Evolutionary conservation across 306 rosid genomes (phyloP).

Genomic region (Cucurbita argyrosperma): DNA sequence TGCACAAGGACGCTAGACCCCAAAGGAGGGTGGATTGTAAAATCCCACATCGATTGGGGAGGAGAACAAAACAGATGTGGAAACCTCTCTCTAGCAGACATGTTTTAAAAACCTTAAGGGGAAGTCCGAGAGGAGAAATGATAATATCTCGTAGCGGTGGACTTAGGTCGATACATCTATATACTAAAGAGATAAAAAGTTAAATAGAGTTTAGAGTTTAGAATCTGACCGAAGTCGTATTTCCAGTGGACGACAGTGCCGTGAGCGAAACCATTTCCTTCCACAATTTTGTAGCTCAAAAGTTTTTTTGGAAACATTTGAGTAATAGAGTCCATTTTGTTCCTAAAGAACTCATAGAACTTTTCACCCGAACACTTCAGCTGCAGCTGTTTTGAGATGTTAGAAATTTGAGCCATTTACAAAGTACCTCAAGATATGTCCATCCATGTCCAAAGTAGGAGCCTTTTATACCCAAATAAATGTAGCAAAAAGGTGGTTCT

Average conservation of each 20-base stretch:
- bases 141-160: no score
- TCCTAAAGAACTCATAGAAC: not conserved
- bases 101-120: no score
- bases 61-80: no score
- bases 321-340: not conserved
- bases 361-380: not conserved
- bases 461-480: not conserved
- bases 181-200: no score
- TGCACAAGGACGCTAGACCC: no score
- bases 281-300: not conserved
- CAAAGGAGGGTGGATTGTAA: no score
- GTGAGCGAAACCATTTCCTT: not conserved
- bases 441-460: not conserved
- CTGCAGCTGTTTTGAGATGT: not conserved
- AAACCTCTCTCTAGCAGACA: no score
- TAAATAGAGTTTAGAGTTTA: not conserved
- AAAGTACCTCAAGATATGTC: not conserved
- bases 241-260: not conserved
- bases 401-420: not conserved
- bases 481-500: not conserved
- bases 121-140: no score
- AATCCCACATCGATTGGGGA: no score
- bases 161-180: no score
- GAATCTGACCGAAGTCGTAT: not conserved
- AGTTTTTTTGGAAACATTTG: not conserved